Evolutionary conservation across 169 alveolate genomes (phyloP), one percentile per base, ranked within the genome.

Genomic region (Cryptosporidium parvum): DNA sequence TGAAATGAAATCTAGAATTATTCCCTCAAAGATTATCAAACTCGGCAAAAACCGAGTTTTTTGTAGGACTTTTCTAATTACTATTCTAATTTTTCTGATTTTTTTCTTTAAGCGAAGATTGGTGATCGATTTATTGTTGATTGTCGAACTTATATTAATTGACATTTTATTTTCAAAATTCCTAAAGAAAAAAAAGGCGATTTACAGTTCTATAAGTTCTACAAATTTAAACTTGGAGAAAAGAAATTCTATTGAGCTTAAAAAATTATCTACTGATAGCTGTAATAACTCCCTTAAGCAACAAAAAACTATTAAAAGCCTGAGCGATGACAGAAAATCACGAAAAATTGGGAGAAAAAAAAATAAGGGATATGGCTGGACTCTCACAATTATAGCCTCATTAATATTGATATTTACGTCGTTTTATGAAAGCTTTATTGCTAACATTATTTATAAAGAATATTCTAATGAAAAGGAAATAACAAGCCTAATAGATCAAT

Each of bases 291-390:
- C 68, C 9, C 8, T n/a, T 0, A 73, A 59, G 35, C 59, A 18
- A 26, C 42, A 21, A 2, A 70, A 29, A 26, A 23, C 33, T 9
- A 16, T 26, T 14, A 70, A 3, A 16, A 31, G 48, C 3, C 21
- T 23, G 3, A 14, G 6, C 4, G 68, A 51, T 23, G 58, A 31
- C 7, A 59, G 26, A 16, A 56, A 35, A 6, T 12, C 21, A 4
- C 56, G 71, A 35, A 73, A 29, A 26, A 52, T 31, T 69, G 51
- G 29, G 23, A 73, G 35, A 35, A 73, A 59, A 52, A 59, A 53
- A 16, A 73, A n/a, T 37, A 73, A 73, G 26, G 86, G 86, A 29
- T 73, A 59, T 59, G 86, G 86, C 1, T 73, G 86, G 86, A 9
- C 16, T 23, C n/a, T 73, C 3, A 56, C 52, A 52, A 52, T 59